A percentile compares a stretch with the other conserved stretches of the same genome.
Evolutionary conservation across 768 basidiomycete genomes (phyloP).

Genomic region (Mycena rebaudengoi): DNA sequence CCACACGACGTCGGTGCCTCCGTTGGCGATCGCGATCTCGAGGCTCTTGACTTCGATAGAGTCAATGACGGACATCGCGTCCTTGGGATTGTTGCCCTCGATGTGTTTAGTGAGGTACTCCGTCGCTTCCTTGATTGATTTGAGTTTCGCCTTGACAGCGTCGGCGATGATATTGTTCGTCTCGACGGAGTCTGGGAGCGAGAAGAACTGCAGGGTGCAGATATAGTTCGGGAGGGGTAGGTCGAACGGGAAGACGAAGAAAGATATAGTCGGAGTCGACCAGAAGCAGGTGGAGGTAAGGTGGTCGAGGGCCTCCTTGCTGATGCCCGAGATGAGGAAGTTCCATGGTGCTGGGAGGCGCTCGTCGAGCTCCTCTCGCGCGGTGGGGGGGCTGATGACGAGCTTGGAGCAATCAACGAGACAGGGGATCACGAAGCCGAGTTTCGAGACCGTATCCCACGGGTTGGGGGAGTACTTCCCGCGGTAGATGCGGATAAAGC

Average conservation of each 20-base stretch:
- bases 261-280: constrained; percentile 9
- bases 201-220: constrained; percentile 1
- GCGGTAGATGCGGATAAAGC: not conserved
- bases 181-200: not conserved
- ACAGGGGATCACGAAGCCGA: not conserved
- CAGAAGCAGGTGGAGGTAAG: not conserved
- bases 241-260: not conserved
- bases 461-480: not conserved
- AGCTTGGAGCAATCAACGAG: not conserved
- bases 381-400: not conserved
- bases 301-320: not conserved
- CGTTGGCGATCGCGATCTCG: not conserved
- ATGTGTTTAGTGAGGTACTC: not conserved
- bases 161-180: not conserved
- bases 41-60: not conserved
- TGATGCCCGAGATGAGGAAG: constrained; percentile 1
- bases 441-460: not conserved
- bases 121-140: not conserved
- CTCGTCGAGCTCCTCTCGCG: not conserved
- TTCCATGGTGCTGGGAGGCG: not conserved
- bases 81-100: not conserved
- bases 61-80: not conserved
- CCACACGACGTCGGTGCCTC: not conserved
- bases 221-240: not conserved
- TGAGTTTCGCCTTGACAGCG: not conserved